phyloP scores from a whole-genome alignment of 768 basidiomycete species.

The Suillus fuscotomentosus region DNA sequence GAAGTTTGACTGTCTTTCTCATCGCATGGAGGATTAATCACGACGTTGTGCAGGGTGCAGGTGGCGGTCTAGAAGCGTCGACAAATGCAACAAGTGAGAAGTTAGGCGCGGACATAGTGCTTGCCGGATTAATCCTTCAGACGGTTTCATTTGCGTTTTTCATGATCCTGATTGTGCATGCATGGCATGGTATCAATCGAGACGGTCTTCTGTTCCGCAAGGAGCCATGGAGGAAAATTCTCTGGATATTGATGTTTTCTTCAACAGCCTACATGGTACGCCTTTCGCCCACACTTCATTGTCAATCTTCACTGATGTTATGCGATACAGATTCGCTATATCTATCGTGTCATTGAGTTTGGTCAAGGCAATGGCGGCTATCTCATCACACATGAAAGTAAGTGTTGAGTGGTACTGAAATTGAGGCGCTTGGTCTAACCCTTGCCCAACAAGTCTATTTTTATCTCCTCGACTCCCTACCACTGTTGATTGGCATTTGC shows the following conservation, averaged over 20 bases:
- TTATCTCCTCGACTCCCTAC: slow-evolving; percentile 28
- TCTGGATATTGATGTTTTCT: slow-evolving; percentile 22
- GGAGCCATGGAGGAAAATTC: slow-evolving; percentile 18
- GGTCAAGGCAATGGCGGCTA: slow-evolving; percentile 19
- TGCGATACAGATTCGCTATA: slow-evolving; percentile 21
- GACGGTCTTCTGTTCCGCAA: slow-evolving; percentile 3
- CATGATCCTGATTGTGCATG: slow-evolving; percentile 13
- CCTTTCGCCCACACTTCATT: neutral
- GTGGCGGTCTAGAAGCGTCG: slow-evolving; percentile 18
- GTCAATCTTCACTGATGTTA: neutral
- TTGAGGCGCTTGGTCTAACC: neutral
- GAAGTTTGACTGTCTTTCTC: neutral
- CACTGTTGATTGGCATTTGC: slow-evolving; percentile 24
- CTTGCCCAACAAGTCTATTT: slow-evolving; percentile 21
- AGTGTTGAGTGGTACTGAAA: neutral
- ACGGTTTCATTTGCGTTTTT: slow-evolving; percentile 23
- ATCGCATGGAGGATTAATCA: neutral
- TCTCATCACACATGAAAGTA: slow-evolving; percentile 24
- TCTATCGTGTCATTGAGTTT: slow-evolving; percentile 28
- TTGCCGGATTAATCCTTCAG: slow-evolving; percentile 26
- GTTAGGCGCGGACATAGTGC: slow-evolving; percentile 19
- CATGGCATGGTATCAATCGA: slow-evolving; percentile 15
- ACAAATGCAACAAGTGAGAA: neutral
- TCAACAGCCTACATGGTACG: slow-evolving; percentile 27
- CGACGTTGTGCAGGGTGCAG: slow-evolving; percentile 16